Base-by-base conservation (phyloP, 2,329 filamentous ascomycete species). In the Helotiales sp. region DNA sequence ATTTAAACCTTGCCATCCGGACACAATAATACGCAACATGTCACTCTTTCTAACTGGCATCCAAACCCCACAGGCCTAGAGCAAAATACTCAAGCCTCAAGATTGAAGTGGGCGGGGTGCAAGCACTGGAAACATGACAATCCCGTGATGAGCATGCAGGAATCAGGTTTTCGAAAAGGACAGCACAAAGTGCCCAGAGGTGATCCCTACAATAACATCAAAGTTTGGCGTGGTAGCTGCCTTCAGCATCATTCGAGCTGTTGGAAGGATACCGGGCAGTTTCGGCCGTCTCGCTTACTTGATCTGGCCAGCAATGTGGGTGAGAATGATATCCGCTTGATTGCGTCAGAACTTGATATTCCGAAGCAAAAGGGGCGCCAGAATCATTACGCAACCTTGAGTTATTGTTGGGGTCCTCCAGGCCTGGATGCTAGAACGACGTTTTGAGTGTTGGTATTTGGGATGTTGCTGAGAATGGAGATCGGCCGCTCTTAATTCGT, bases 331-430 rank as follows among this genome's bases (percentile, higher is more conserved):
- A 52, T 52, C 8, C 49, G 24, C 24, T 26, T 52, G 24, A 52
- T 52, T 10, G 13, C 8, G 5, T 52, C 49, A 30, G 49, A 28
- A 28, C 26, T 8, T 52, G 22, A 52, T 26, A 24, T 52, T 17
- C 49, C 49, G 17, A 52, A 52, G 13, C 24, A 30, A 17, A 52
- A 15, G n/a, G 15, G 24, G 15, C 49, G 49, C 24, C 24, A 52
- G 30, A 52, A 30, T 52, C 49, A 52, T 26, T 52, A 30, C 13
- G 49, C 15, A n/a, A 52, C 49, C 26, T 26, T 52, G 24, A 52
- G 49, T 30, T 52, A 52, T 17, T 52, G 49, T 52, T 52, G 49
- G 49, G 49, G 49, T 6, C 49, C 49, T 17, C 49, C 49, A 52
- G 49, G 49, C 5, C 49, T 52, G 15, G 30, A 52, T 30, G 49